Conservation (phyloP, 176 grass and related monocot genomes). For the Eleusine indica region DNA sequence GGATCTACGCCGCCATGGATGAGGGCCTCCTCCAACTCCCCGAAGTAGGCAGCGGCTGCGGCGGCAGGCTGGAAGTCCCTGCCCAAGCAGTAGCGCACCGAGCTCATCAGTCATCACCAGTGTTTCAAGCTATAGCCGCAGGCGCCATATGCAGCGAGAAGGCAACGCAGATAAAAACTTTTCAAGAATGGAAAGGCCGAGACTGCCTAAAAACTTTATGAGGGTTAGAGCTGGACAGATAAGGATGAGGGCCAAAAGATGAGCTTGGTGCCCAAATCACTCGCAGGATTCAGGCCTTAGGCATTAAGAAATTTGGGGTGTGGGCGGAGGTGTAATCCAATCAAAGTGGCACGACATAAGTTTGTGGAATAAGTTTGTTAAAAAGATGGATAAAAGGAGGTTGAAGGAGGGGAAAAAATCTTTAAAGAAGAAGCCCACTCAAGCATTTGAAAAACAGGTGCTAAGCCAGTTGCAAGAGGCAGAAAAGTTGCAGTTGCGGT, state of each 20-base stretch:
- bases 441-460: conserved; percentile 58
- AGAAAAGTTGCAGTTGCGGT: conserved; percentile 9
- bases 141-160: conserved; percentile 18
- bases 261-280: conserved; percentile 55
- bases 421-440: conserved; percentile 53
- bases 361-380: conserved; percentile 67
- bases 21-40: conserved; percentile 86
- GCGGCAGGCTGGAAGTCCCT: conserved; percentile 73
- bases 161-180: conserved; percentile 43
- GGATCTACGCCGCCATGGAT: conserved; percentile 60
- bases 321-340: conserved; percentile 83
- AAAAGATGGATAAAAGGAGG: conserved; percentile 68
- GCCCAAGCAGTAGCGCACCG: conserved; percentile 55
- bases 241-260: conserved; percentile 62
- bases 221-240: conserved; percentile 60
- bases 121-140: conserved; percentile 35
- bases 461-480: conserved; percentile 26
- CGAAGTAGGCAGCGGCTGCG: conserved; percentile 65
- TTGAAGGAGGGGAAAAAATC: conserved; percentile 30
- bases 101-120: conserved; percentile 38
- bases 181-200: conserved; percentile 63
- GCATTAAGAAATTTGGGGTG: conserved; percentile 62
- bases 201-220: conserved; percentile 33
- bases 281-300: conserved; percentile 43
- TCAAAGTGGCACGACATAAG: conserved; percentile 47